Conservation (phyloP, 768 basidiomycete species). For the Mycena galericulata region DNA sequence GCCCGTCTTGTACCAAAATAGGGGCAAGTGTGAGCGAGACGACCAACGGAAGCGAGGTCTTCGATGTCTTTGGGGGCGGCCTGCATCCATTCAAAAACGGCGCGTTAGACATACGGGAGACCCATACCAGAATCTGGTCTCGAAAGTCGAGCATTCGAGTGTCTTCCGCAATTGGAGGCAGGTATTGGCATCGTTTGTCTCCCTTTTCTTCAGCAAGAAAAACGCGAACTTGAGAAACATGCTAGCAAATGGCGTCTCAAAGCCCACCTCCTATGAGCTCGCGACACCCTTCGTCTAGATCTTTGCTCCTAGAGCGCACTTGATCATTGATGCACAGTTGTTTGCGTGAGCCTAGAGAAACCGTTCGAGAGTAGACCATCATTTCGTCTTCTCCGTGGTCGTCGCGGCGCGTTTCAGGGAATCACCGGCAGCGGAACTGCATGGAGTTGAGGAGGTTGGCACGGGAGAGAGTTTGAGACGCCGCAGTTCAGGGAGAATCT, state of each 20-base stretch:
- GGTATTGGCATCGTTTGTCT: conserved; percentile 77
- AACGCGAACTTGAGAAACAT: not conserved
- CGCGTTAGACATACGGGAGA: not conserved
- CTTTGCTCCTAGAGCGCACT: conserved; percentile 68
- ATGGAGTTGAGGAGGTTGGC: not conserved
- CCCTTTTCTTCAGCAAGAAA: conserved; percentile 61
- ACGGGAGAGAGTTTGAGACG: conserved; percentile 67
- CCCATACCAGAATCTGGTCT: conserved; percentile 82
- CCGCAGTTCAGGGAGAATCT: conserved; percentile 87
- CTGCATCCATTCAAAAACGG: conserved; percentile 51
- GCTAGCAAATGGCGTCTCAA: not conserved
- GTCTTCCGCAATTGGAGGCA: conserved; percentile 80
- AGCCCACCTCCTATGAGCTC: conserved; percentile 78
- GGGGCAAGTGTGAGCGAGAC: conserved; percentile 79
- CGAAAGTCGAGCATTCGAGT: conserved; percentile 81
- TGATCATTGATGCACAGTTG: conserved; percentile 94
- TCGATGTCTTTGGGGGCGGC: conserved; percentile 95
- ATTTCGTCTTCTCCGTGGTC: conserved; percentile 30
- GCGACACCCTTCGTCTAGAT: conserved; percentile 90
- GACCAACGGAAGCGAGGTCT: conserved; percentile 83
- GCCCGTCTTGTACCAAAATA: conserved; percentile 93
- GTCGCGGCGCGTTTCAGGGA: conserved; percentile 40
- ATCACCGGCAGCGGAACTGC: conserved; percentile 32
- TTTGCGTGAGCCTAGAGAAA: conserved; percentile 91
- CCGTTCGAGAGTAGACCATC: conserved; percentile 61